Conservation (phyloP, 2,329 filamentous ascomycete genomes). For the Cytospora piceae region DNA sequence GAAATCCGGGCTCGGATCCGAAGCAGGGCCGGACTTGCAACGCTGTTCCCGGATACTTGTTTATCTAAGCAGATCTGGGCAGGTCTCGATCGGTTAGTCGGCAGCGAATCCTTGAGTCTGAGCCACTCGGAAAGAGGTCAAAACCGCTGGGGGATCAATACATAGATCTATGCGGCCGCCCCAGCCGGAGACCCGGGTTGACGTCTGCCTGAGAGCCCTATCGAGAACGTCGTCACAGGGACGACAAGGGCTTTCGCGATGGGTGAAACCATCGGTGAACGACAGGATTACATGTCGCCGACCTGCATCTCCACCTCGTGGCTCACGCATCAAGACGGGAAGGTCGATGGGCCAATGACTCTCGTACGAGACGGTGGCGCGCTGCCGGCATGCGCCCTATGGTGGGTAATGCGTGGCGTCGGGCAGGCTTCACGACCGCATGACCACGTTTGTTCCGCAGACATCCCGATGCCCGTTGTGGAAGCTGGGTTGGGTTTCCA, state of each 20-base stretch:
- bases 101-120: slow-evolving; percentile 11
- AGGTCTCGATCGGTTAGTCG: slow-evolving; percentile 20
- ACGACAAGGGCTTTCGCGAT: not conserved
- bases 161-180: not conserved
- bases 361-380: slow-evolving; percentile 8
- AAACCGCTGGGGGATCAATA: not conserved
- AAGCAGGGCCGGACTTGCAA: slow-evolving; percentile 9
- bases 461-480: slow-evolving; percentile 5
- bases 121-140: not conserved
- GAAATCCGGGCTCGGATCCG: slow-evolving; percentile 13
- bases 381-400: slow-evolving; percentile 7
- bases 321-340: slow-evolving; percentile 11
- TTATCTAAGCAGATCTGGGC: slow-evolving; percentile 20
- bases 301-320: slow-evolving; percentile 6
- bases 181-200: not conserved
- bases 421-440: slow-evolving; percentile 6
- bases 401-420: not conserved
- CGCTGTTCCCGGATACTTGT: not conserved
- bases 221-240: not conserved
- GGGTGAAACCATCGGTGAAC: not conserved
- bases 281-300: slow-evolving; percentile 8
- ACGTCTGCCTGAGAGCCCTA: not conserved
- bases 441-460: not conserved
- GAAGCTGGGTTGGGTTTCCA: slow-evolving; percentile 4
- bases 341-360: slow-evolving; percentile 12